These are phyloP conservation scores for Leptomonas seymouri DNA, from an alignment of 208 protist genomes.

Conservation along the genomic window DNA sequence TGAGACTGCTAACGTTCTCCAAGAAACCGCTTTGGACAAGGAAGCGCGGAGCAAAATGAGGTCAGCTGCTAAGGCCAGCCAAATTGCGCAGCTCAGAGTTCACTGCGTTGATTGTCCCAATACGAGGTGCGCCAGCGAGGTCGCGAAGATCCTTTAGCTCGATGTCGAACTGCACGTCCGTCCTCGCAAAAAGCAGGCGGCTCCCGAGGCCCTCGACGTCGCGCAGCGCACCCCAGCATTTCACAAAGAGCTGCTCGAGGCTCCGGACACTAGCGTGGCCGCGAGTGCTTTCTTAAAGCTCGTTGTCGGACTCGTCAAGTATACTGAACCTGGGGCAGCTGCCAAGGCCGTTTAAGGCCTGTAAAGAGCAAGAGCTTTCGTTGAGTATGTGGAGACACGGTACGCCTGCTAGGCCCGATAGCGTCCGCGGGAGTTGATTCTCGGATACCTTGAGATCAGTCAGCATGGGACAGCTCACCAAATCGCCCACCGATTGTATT, in stretches of 20 bases:
- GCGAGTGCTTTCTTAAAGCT: background rate
- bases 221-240: too few species aligned
- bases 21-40: too few species aligned
- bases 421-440: background rate
- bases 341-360: background rate
- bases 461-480: background rate
- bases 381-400: background rate
- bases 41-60: background rate
- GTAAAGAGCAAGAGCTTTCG: background rate
- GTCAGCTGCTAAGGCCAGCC: conserved; percentile 7
- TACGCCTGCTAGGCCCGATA: background rate
- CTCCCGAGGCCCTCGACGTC: background rate
- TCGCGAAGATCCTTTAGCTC: background rate
- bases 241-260: background rate
- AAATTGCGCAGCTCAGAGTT: background rate
- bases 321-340: background rate
- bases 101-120: background rate
- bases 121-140: background rate
- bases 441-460: background rate
- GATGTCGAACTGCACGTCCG: background rate
- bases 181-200: background rate
- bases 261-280: background rate
- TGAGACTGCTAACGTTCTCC: too few species aligned
- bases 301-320: conserved; percentile 3
- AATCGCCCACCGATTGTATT: background rate